Base-by-base conservation (phyloP, 2,329 filamentous ascomycete species). In the Thermomyces lanuginosus region DNA sequence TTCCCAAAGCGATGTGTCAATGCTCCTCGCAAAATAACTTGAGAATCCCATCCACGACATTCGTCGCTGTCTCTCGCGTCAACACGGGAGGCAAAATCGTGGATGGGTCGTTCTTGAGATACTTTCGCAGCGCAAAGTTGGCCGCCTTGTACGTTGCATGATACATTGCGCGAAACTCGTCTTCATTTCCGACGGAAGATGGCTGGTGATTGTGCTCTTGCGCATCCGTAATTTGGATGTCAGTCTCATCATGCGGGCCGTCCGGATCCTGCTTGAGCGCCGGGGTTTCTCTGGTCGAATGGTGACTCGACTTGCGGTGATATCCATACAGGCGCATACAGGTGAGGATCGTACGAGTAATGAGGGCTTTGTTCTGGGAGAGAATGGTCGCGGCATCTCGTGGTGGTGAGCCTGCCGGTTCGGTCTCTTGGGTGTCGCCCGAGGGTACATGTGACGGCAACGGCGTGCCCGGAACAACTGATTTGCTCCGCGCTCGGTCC, bases 301-400 rank as follows among this genome's bases (percentile, higher is more conserved):
- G 43, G 13, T n/a, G n/a, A n/a, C 32, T 36, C 4, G 39, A 37
- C 4, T 47, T 36, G 11, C 54, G 48, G 36, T 55, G 47, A 32
- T 47, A 58, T 1, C 54, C 54, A 28, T 56, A 58, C 3, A 58
- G 36, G 7, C 54, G 52, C 53, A 58, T 53, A 31, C 52, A 55
- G 1, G 54, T 58, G 28, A 58, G 33, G 5, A 56, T 55, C 2
- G 51, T 57, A 23, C 54, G 49, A 6, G 50, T 54, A 16, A 57
- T 49, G 11, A 51, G 39, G 21, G 49, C 47, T 31, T 57, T 57
- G 24, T 58, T 58, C 15, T 53, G 40, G 1, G 47, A 29, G 22
- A 55, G 40, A 9, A 51, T 37, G 3, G 34, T 36, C 18, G 48
- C 46, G 0, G 40, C 29, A 24, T 43, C 40, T 27, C 48, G 48